Evolutionary conservation across 228 moss, liverwort and hornwort genomes (phyloP).

Genomic region (Sphagnum magellanicum): DNA sequence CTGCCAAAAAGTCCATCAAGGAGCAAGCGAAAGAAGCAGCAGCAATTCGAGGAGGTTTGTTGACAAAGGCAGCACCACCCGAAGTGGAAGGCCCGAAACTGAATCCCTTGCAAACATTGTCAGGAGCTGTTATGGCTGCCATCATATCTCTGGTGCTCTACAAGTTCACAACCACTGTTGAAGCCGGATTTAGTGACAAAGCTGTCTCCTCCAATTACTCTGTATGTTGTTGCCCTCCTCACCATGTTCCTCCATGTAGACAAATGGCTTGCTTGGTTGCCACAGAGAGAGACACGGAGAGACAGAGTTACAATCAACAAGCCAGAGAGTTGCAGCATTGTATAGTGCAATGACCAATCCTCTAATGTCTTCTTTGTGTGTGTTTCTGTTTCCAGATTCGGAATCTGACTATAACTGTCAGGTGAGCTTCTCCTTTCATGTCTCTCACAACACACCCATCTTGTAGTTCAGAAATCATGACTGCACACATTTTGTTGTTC

Average conservation of each 20-base stretch:
- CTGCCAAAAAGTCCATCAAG: conserved; percentile 24
- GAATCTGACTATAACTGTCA: conserved; percentile 48
- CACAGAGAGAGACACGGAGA: no score
- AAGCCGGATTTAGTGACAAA: conserved; percentile 59
- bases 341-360: no score
- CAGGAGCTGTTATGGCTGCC: conserved; percentile 72
- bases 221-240: conserved; percentile 21
- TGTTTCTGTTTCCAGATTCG: conserved; percentile 29
- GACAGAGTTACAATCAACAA: no score
- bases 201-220: conserved; percentile 81
- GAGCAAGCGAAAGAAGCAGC: conserved; percentile 64
- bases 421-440: conserved; percentile 13
- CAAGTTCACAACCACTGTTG: conserved; percentile 59
- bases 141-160: conserved; percentile 69
- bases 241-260: not conserved
- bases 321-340: no score
- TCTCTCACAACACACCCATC: no score
- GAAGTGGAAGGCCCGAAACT: conserved; percentile 55
- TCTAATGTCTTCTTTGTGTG: no score
- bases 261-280: not conserved
- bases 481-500: not conserved
- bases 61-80: conserved; percentile 35
- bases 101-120: conserved; percentile 46
- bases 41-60: conserved; percentile 10
- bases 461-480: no score